phyloP scores from a whole-genome alignment of 495 filamentous ascomycete genomes.

The Clohesyomyces aquaticus region DNA sequence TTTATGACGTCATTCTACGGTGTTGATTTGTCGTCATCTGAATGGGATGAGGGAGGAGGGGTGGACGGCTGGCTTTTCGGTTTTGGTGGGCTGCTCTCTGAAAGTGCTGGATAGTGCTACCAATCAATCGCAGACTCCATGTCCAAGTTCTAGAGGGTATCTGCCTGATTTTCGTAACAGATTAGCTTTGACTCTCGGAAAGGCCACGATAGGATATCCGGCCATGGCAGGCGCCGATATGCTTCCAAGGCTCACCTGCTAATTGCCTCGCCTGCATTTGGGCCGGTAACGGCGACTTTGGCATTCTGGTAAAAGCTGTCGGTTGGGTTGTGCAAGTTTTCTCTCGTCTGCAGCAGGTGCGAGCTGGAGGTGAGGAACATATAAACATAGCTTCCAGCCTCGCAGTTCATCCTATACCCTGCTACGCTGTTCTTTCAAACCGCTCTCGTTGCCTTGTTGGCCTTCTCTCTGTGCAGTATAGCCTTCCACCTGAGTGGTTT shows the following conservation, averaged over 20 bases:
- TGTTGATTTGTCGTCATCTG: slow-evolving; percentile 2
- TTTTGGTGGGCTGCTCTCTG: slow-evolving; percentile 7
- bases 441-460: neutral
- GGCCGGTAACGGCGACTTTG: neutral
- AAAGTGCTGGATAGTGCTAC: slow-evolving; percentile 14
- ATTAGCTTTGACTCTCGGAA: slow-evolving; percentile 7
- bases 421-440: slow-evolving; percentile 4
- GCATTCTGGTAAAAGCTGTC: neutral
- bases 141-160: slow-evolving; percentile 13
- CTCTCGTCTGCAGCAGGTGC: slow-evolving; percentile 1
- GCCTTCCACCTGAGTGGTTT: slow-evolving; percentile 2
- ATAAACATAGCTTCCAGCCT: slow-evolving; percentile 11
- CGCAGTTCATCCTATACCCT: slow-evolving; percentile 5
- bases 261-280: neutral
- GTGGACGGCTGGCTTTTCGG: neutral
- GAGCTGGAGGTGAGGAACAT: slow-evolving; percentile 3
- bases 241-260: neutral
- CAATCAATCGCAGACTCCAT: slow-evolving; percentile 8
- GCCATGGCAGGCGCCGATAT: slow-evolving; percentile 1
- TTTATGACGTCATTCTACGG: slow-evolving; percentile 1
- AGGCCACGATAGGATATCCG: neutral
- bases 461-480: slow-evolving; percentile 3
- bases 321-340: neutral
- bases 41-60: slow-evolving; percentile 5
- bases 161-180: slow-evolving; percentile 1